Evolutionary conservation across 2,329 filamentous ascomycete genomes (phyloP).

Genomic region (Hansfordia pulvinata): DNA sequence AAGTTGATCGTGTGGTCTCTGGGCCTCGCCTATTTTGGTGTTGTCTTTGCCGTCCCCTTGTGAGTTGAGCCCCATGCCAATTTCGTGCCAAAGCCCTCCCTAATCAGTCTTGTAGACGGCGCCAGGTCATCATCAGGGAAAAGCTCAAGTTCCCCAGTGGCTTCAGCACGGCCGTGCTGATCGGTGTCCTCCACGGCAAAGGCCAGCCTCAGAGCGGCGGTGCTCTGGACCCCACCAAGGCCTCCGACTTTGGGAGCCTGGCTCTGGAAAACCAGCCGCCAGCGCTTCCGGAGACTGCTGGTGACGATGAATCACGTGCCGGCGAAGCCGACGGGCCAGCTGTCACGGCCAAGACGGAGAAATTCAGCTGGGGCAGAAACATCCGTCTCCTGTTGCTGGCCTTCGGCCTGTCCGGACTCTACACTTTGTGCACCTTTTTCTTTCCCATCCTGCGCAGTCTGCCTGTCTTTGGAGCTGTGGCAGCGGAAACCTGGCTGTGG

Average conservation of each 20-base stretch:
- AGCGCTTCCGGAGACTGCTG: constrained; percentile 9
- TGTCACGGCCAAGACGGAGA: too few relatives aligned
- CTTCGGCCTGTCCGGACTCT: constrained; percentile 44
- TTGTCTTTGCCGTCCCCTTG: constrained; percentile 89
- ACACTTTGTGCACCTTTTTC: constrained; percentile 83
- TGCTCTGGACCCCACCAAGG: constrained; percentile 14
- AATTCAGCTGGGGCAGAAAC: constrained; percentile 29
- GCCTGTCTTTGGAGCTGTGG: constrained; percentile 66
- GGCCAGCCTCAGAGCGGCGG: constrained; percentile 19
- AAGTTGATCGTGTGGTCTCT: constrained; percentile 83
- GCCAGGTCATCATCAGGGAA: constrained; percentile 86
- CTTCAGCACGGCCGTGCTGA: constrained; percentile 88
- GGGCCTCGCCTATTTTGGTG: constrained; percentile 90
- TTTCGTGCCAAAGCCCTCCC: background rate
- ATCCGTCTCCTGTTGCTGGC: constrained; percentile 41
- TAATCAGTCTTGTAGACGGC: constrained; percentile 32
- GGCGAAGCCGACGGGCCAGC: constrained; percentile 19
- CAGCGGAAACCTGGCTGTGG: constrained; percentile 82
- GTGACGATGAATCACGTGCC: constrained; percentile 9
- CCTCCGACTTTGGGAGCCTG: constrained; percentile 17
- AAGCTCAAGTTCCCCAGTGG: constrained; percentile 89
- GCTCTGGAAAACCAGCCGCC: constrained; percentile 17
- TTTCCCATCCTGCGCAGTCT: constrained; percentile 71
- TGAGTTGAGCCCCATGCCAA: constrained; percentile 17
- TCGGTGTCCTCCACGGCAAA: constrained; percentile 72